Evolutionary conservation across 176 grass and related monocot genomes (phyloP).

Genomic region (Typha latifolia): DNA sequence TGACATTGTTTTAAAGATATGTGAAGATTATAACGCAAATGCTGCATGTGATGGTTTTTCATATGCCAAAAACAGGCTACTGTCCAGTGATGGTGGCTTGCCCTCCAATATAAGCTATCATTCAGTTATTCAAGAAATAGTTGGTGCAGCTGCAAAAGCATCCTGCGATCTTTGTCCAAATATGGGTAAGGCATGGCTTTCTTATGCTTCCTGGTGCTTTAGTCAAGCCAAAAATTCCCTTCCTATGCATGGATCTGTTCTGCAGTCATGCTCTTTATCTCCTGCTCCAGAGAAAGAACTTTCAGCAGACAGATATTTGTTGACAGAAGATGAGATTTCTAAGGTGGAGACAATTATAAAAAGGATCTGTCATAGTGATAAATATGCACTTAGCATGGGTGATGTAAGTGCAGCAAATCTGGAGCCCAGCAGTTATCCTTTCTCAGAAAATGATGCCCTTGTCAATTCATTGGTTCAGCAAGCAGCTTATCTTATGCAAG

Average conservation of each 20-base stretch:
- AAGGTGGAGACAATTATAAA: conserved; percentile 52
- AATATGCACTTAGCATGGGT: conserved; percentile 19
- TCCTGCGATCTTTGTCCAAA: conserved; percentile 68
- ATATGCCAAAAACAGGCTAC: conserved; percentile 22
- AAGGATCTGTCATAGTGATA: conserved; percentile 38
- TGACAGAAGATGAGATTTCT: conserved; percentile 61
- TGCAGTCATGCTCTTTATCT: conserved; percentile 39
- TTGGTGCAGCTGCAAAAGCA: conserved; percentile 56
- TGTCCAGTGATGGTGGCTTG: conserved; percentile 21
- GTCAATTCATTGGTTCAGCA: conserved; percentile 47
- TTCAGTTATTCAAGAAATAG: conserved; percentile 64
- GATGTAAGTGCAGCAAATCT: conserved; percentile 13
- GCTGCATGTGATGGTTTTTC: conserved; percentile 19
- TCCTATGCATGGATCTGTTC: conserved; percentile 35
- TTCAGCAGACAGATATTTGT: conserved; percentile 46
- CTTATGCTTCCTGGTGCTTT: conserved; percentile 97
- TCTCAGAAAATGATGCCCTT: conserved; percentile 15
- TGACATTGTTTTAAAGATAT: conserved; percentile 45
- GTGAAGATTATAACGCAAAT: conserved; percentile 41
- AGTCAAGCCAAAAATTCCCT: conserved; percentile 48
- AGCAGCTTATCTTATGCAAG: conserved; percentile 50
- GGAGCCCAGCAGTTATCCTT: conserved; percentile 18
- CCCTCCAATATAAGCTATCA: conserved; percentile 30
- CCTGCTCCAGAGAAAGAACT: conserved; percentile 65
- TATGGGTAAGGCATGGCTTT: conserved; percentile 82